Conservation (phyloP, 352 stramenopile genomes). For the Phytopythium sindhum region DNA sequence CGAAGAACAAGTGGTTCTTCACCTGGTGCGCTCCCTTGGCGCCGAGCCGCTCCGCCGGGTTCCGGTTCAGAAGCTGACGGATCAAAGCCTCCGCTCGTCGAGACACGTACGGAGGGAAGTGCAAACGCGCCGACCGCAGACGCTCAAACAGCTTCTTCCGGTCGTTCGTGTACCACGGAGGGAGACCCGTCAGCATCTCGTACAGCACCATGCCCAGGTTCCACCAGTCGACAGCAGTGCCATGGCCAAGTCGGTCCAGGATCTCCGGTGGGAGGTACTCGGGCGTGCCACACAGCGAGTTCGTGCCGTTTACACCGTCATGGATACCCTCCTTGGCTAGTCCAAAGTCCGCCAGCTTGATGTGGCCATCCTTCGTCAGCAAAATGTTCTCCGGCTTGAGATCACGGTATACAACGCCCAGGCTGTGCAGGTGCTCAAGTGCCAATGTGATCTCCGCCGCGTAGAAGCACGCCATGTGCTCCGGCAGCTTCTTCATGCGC, state of each 20-base stretch:
- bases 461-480: slow-evolving; percentile 89
- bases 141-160: too few relatives aligned
- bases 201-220: too few relatives aligned
- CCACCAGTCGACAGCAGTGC: slow-evolving; percentile 95
- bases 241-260: slow-evolving; percentile 71
- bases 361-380: slow-evolving; percentile 72
- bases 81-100: slow-evolving; percentile 78
- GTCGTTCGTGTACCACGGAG: too few relatives aligned
- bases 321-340: slow-evolving; percentile 79
- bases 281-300: slow-evolving; percentile 82
- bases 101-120: too few relatives aligned
- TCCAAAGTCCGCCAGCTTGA: slow-evolving; percentile 90
- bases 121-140: too few relatives aligned
- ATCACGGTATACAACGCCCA: slow-evolving; percentile 82
- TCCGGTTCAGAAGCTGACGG: slow-evolving; percentile 74
- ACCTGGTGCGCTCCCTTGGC: too few relatives aligned
- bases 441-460: slow-evolving; percentile 84
- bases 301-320: slow-evolving; percentile 60
- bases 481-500: slow-evolving; percentile 85
- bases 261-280: slow-evolving; percentile 90
- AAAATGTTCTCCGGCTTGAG: slow-evolving; percentile 77
- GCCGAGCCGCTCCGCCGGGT: too few relatives aligned
- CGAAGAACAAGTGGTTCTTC: too few relatives aligned
- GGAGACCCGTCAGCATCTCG: too few relatives aligned
- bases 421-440: slow-evolving; percentile 77